Base-by-base conservation (phyloP, 768 basidiomycete species). In the Cystoderma amianthinum region DNA sequence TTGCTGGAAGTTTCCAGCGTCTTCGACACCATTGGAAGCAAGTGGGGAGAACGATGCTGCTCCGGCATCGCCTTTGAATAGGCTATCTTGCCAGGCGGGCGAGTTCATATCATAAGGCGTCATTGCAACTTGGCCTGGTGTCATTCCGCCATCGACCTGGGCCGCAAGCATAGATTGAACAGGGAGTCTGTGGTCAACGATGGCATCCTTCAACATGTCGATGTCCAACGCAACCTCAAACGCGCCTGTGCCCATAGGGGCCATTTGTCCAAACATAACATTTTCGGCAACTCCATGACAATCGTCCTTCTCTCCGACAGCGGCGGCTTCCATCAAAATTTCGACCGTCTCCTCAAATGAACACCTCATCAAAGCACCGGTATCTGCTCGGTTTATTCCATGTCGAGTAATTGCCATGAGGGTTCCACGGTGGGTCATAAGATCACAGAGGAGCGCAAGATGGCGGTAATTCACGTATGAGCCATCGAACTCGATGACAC, bases 271-370 rank as follows among this genome's bases (percentile, higher is more conserved):
- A 52, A 99, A 91, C 75, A 99, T 82, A 32, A 99, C 92, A 54
- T 97, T 98, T 71, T 98, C 95, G n/a, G 96, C 96, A 22, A 99
- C 82, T 33, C 95, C 96, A 41, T 90, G 90, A 58, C 96, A 99
- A 51, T 98, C 95, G 49, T 99, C 96, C 61, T 92, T 90, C 68
- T 98, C 95, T 41, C 96, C 96, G 17, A 94, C 87, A 1, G 95
- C 93, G 1, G 96, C 96, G 0, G 96, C 96, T 59, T 99, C 96
- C 85, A 98, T 94, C 42, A 99, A 64, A 53, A 98, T 97, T 59
- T 99, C 96, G 46, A 99, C 96, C 2, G 96, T 99, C 70, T 98
- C 96, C 61, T 99, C 96, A 72, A 99, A 99, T 1, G 96, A 98
- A 61, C 92, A 98, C 38, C 96, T 74, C 85, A 98, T 98, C 40